Percentiles rank a stretch among this genome's conserved stretches.
These are phyloP conservation scores for Nakazawaea molendinolei DNA, from an alignment of 805 yeast genomes.

Conservation along the genomic window DNA sequence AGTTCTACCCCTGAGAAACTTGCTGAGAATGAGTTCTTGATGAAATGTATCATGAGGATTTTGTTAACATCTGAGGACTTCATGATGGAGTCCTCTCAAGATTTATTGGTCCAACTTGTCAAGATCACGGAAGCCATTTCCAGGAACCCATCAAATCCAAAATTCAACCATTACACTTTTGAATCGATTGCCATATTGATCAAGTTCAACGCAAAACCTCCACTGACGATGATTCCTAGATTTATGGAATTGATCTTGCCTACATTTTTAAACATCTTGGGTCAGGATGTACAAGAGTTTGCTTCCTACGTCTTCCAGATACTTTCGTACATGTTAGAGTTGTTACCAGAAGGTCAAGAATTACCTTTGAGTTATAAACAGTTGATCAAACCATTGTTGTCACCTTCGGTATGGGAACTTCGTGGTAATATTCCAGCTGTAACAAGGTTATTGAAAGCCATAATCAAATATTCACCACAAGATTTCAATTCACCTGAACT, in stretches of 20 bases:
- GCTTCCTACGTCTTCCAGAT: constrained; percentile 90
- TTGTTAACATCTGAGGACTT: constrained; percentile 65
- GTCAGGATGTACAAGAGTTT: constrained; percentile 88
- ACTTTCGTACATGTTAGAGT: constrained; percentile 70
- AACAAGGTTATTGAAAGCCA: constrained; percentile 68
- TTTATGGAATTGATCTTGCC: constrained; percentile 58
- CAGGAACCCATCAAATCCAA: constrained; percentile 92
- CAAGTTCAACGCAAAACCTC: constrained; percentile 33
- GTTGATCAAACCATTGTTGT: constrained; percentile 71
- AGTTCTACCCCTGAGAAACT: constrained; percentile 76
- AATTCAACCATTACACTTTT: constrained; percentile 83
- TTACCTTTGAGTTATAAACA: constrained; percentile 63
- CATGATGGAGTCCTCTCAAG: constrained; percentile 37
- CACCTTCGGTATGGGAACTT: constrained; percentile 92
- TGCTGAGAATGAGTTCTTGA: constrained; percentile 90
- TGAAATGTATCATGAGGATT: constrained; percentile 84
- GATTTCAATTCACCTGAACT: constrained; percentile 31
- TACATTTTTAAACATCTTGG: constrained; percentile 53
- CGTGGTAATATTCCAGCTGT: constrained; percentile 93
- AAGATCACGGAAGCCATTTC: constrained; percentile 64
- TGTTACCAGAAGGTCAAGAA: constrained; percentile 37
- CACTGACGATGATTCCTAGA: constrained; percentile 26
- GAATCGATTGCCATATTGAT: constrained; percentile 80
- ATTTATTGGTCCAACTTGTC: constrained; percentile 57
- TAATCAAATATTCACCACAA: constrained; percentile 42